Conservation (phyloP, 805 yeast genomes). For the Cyberlindnera euphorbiiphila region DNA sequence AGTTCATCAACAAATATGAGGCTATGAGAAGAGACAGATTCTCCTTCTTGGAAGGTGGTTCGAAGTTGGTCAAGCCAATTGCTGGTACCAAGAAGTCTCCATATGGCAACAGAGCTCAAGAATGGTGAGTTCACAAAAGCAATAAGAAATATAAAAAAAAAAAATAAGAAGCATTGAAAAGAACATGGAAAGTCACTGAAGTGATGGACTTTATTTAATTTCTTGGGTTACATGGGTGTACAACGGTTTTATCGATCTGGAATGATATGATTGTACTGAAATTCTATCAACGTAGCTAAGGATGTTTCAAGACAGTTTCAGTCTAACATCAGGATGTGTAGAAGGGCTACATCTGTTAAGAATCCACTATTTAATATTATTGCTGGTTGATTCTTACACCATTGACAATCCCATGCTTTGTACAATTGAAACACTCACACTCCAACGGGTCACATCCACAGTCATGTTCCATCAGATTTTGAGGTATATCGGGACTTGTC, state of each 20-base stretch:
- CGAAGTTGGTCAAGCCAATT: conserved; percentile 60
- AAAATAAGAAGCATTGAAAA: background rate
- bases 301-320: too few relatives aligned
- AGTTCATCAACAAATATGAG: conserved; percentile 70
- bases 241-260: conserved; percentile 16
- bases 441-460: conserved; percentile 24
- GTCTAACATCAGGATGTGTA: conserved; percentile 6
- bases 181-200: conserved; percentile 1
- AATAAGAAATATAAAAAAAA: background rate
- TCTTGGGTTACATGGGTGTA: conserved; percentile 3
- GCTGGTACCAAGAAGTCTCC: conserved; percentile 65
- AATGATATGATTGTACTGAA: conserved; percentile 16
- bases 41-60: conserved; percentile 92
- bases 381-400: too few relatives aligned
- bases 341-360: too few relatives aligned
- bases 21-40: conserved; percentile 69
- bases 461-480: conserved; percentile 14
- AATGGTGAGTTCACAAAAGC: conserved; percentile 46
- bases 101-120: conserved; percentile 66
- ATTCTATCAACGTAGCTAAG: too few relatives aligned
- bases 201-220: conserved; percentile 12
- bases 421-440: conserved; percentile 24
- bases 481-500: conserved; percentile 1
- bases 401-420: conserved; percentile 21
- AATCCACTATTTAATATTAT: too few relatives aligned